Base-by-base conservation (phyloP, 2,329 filamentous ascomycete species). In the Aspergillus clavatus region DNA sequence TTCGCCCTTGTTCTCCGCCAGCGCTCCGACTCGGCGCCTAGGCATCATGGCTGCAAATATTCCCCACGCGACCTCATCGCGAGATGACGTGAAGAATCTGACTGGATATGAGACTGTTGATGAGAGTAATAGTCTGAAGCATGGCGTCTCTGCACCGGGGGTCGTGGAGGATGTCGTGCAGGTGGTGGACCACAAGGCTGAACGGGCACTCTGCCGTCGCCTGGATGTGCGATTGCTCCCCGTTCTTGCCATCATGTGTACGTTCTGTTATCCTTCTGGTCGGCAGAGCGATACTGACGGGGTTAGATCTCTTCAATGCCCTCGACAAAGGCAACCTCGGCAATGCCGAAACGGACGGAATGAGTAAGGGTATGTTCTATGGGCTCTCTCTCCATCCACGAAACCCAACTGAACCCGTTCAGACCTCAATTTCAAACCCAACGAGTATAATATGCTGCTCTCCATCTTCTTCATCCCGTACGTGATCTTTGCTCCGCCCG, bases 381-480 rank as follows among this genome's bases (percentile, higher is more conserved):
- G n/a, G n/a, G n/a, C n/a, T n/a, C 10, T 11, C 3, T 40, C 5
- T 6, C 40, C 18, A 7, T 27, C 12, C 7, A 14, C 21, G 12
- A 5, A 5, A 18, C 5, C 8, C 24, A 40, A 22, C 18, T 38
- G 1, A 27, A n/a, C n/a, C 47, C 23, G 14, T n/a, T 61, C 31
- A 69, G 68, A 70, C 42, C 68, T 87, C 16, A 62, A 78, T 24
- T 82, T 89, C 66, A 74, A 74, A 35, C 63, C 68, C 1, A 75
- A 81, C 51, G 76, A 87, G 60, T 87, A 88, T 68, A 87, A 87
- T 60, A 75, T 81, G 22, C 76, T 87, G 38, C 66, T 88, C 27
- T 77, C 75, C 41, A 81, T 89, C 52, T 89, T 89, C 72, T 89
- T 86, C 65, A 73, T 89, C 5, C 85, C 85, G 0, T 88, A 85